Base-by-base conservation (phyloP, 176 grass and related monocot genomes). In the Oryza longistaminata region DNA sequence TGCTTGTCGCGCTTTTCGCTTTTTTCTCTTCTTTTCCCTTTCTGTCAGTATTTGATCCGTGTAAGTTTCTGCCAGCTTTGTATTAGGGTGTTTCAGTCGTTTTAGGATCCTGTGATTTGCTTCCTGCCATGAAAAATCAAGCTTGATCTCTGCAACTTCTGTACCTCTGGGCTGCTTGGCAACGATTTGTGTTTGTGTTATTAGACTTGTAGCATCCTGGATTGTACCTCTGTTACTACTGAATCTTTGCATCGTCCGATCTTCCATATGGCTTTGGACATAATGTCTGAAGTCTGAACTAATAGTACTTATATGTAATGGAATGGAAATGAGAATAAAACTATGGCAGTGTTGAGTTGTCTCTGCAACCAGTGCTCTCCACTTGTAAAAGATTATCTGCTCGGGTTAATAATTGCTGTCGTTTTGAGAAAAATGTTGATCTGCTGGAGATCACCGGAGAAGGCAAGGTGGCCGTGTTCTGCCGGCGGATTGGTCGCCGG, bases 41-140 rank as follows among this genome's bases (percentile, higher is more conserved):
- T 71, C 16, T 81, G 34, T 62, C 21, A 37, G n/a, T 82, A 82
- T 76, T 89, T 92, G 77, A 74, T 90, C 39, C 11, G 43, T 75
- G 82, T 79, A 74, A 85, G 39, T 24, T 82, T 85, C 27, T 82
- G 21, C 34, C 74, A n/a, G 22, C 15, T 35, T 35, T 83, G 68
- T 87, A 83, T 68, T 62, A 62, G 58, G 58, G 21, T 61, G 72
- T 55, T 69, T 79, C 55, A 37, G 6, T 79, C 83, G 69, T 83
- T 74, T 87, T 87, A 90, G 84, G 69, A 79, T 87, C 74, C 39
- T 80, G 75, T 8, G 12, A 68, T 90, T 90, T 90, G 75, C 75
- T 83, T 83, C 84, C 61, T 45, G 11, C 50, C 46, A 39, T 58
- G 64, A 67, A 67, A 67, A 62, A 62, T 62, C 58, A 62, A 10